Evolutionary conservation across 2,329 filamentous ascomycete genomes (phyloP).

Genomic region (Penicillium expansum): DNA sequence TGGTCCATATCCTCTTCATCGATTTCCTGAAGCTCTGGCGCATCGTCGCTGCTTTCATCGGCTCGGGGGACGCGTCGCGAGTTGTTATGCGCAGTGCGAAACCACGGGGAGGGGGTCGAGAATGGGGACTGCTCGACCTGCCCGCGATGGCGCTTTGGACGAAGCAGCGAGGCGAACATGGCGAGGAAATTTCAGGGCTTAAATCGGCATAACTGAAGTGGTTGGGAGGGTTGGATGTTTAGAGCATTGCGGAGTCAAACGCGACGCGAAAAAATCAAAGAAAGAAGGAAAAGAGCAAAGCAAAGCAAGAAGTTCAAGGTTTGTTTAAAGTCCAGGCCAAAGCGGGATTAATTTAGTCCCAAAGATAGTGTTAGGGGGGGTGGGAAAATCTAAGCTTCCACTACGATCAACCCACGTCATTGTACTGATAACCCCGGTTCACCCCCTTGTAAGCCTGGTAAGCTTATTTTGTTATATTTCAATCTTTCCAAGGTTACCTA

Average conservation of each 20-base stretch:
- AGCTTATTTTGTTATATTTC: neutral
- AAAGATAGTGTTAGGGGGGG: neutral
- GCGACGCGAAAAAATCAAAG: neutral
- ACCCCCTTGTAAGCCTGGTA: neutral
- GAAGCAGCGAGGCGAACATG: slow-evolving; percentile 26
- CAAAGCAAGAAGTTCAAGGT: neutral
- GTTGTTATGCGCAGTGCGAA: slow-evolving; percentile 10
- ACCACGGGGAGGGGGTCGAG: slow-evolving; percentile 19
- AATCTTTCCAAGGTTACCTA: too few species aligned
- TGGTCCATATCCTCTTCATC: slow-evolving; percentile 42
- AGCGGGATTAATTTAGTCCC: slow-evolving; percentile 6
- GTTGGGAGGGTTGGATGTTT: neutral
- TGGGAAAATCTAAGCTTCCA: slow-evolving; percentile 1
- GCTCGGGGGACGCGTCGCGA: slow-evolving; percentile 7
- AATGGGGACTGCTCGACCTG: slow-evolving; percentile 19
- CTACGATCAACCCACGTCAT: neutral
- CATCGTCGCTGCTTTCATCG: slow-evolving; percentile 16
- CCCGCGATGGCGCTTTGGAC: slow-evolving; percentile 18
- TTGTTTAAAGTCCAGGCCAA: neutral
- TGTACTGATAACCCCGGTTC: neutral
- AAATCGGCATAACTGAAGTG: slow-evolving; percentile 11
- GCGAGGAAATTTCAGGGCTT: slow-evolving; percentile 2
- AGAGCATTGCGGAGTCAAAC: slow-evolving; percentile 5
- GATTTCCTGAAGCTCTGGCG: slow-evolving; percentile 31
- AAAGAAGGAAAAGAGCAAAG: neutral